Percentiles rank a stretch among this genome's conserved stretches.
phyloP scores from a whole-genome alignment of 2,329 filamentous ascomycete species.

The Diaporthe citriasiana region DNA sequence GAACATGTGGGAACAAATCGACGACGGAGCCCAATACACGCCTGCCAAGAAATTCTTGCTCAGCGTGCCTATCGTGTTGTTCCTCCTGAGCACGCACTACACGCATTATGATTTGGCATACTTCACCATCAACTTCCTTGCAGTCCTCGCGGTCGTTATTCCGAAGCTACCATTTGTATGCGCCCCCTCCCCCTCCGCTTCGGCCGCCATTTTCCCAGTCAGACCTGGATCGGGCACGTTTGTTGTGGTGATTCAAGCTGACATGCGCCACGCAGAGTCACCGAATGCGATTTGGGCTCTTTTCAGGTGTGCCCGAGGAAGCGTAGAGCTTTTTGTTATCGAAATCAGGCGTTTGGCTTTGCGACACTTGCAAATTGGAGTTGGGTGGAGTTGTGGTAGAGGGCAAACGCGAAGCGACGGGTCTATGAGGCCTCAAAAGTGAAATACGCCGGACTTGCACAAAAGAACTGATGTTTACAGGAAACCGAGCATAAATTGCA shows the following conservation, averaged over 20 bases:
- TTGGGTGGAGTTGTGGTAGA: slow-evolving; percentile 39
- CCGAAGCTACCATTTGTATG: slow-evolving; percentile 95
- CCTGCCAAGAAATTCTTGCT: slow-evolving; percentile 98
- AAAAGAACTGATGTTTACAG: slow-evolving; percentile 33
- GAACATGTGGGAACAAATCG: slow-evolving; percentile 99
- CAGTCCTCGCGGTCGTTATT: slow-evolving; percentile 92
- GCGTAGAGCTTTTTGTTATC: slow-evolving; percentile 38
- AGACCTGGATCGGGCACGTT: not conserved
- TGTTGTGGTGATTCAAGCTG: slow-evolving; percentile 40
- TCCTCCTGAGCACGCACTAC: slow-evolving; percentile 97
- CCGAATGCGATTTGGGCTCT: slow-evolving; percentile 43
- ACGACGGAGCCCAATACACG: slow-evolving; percentile 98
- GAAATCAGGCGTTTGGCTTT: slow-evolving; percentile 41
- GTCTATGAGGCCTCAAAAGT: slow-evolving; percentile 22
- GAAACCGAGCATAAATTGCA: slow-evolving; percentile 29
- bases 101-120: slow-evolving; percentile 98
- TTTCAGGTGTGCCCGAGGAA: slow-evolving; percentile 42
- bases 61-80: slow-evolving; percentile 92
- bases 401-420: slow-evolving; percentile 22
- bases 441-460: slow-evolving; percentile 30
- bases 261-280: slow-evolving; percentile 41
- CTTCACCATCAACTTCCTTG: slow-evolving; percentile 97
- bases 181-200: slow-evolving; percentile 47
- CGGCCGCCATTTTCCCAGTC: not conserved
- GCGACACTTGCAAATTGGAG: slow-evolving; percentile 38